Base-by-base conservation (phyloP, 352 stramenopile genomes). In the Phytopythium sindhum region DNA sequence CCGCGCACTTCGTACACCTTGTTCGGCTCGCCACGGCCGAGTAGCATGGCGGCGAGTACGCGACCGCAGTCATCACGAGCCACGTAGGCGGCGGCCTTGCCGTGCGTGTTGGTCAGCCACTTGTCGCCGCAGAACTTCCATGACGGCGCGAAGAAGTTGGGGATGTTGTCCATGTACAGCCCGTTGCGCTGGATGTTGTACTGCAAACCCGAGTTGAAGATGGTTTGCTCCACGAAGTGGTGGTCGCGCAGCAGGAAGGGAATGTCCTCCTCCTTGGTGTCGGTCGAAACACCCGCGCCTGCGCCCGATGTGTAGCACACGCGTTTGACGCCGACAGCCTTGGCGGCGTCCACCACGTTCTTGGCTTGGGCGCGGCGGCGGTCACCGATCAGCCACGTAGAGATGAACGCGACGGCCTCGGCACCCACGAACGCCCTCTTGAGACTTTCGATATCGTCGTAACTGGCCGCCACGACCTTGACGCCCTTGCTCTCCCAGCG, bases 111-210 rank as follows among this genome's bases (percentile, higher is more conserved):
- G 4, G 58, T 53, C 0, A 78, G 68, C 68, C 71, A 78, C 52
- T 63, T 64, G 53, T 78, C 42, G 15, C 59, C 71, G 17, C 53
- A 70, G 54, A 73, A 78, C 42, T 73, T 67, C 71, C 68, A 78
- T 26, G 71, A 73, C 47, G 60, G 68, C 7, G 67, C 64, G 51
- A 71, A 74, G 2, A 74, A 29, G 4, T 6, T 57, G 0, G 71
- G 71, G 11, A 61, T 74, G 63, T 78, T 76, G 68, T 78, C 59
- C 53, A 66, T 64, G 65, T 75, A 74, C 42, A 78, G 28, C n/a
- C 35, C 75, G 53, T 78, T 73, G 41, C 71, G 71, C n/a, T 78
- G 71, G 61, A 78, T 77, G 53, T 68, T 77, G 64, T 67, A 77
- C 26, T 67, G 56, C 9, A 77, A 61, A 6, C 70, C 70, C 4